Percentiles rank a stretch among this genome's conserved stretches.
phyloP scores from a whole-genome alignment of 1,284 basidiomycete species.

The Psilocybe mexicana region DNA sequence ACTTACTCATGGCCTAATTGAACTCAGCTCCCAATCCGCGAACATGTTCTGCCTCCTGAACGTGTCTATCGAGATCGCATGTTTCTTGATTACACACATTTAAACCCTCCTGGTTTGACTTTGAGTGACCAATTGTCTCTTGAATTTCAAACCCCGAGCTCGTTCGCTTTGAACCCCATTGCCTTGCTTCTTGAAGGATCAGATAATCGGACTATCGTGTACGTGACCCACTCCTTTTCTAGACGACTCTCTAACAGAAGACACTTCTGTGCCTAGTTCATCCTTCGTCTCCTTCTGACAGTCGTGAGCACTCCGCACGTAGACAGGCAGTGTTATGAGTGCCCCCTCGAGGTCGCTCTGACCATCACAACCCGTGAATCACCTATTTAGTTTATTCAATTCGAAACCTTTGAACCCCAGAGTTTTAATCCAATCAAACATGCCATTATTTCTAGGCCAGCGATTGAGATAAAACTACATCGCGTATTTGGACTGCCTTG shows the following conservation, averaged over 20 bases:
- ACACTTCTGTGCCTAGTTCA: neutral
- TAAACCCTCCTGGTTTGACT: slow-evolving; percentile 15
- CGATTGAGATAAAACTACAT: slow-evolving; percentile 4
- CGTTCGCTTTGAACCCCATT: neutral
- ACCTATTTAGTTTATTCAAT: slow-evolving; percentile 3
- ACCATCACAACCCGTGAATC: neutral
- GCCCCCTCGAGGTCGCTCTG: slow-evolving; percentile 6
- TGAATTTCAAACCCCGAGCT: neutral
- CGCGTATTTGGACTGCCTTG: neutral
- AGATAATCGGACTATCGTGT: neutral
- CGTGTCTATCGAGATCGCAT: slow-evolving; percentile 7
- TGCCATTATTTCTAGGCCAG: slow-evolving; percentile 4
- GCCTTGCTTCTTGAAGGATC: neutral
- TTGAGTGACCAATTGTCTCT: slow-evolving; percentile 13
- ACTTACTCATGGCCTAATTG: slow-evolving; percentile 14
- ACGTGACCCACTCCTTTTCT: neutral
- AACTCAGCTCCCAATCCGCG: slow-evolving; percentile 11
- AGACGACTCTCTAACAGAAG: neutral
- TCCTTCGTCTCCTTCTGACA: neutral
- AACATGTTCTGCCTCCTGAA: slow-evolving; percentile 11
- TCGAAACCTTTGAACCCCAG: slow-evolving; percentile 9
- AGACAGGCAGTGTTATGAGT: neutral
- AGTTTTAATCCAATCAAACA: slow-evolving; percentile 8
- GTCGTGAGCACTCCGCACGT: slow-evolving; percentile 1
- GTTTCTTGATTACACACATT: neutral